Base-by-base conservation (phyloP, 2,329 filamentous ascomycete genomes). In the Arthrobotrys sinensis region DNA sequence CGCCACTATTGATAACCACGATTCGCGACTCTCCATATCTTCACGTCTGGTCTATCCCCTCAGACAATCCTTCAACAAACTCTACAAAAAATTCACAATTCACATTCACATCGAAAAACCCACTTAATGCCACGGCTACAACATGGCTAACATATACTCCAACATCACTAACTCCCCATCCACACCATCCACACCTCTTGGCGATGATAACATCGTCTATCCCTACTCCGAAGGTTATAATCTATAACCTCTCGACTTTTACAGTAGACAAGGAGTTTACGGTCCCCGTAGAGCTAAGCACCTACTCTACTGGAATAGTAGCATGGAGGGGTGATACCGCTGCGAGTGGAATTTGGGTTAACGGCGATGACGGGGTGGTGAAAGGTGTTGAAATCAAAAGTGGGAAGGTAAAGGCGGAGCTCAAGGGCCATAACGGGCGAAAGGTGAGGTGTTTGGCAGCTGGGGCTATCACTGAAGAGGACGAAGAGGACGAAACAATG, bases 71-170 rank as follows among this genome's bases (percentile, higher is more conserved):
- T 28, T 28, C 24, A 28, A 28, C 24, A 28, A 28, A 28, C 24
- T 28, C 24, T 28, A 28, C 24, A 2, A 28, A 28, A 2, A 28
- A 28, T 28, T 4, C 24, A 28, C 24, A 24, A 19, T 73, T 79
- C 63, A 64, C 43, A n/a, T 65, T 73, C 28, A 28, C 40, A 34
- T 69, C 63, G 1, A 79, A 75, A 46, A 36, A 19, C 40, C 32
- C 76, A 8, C 45, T 79, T 3, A 75, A 64, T 46, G 40, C 70
- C 12, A 70, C 43, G 81, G 89, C 88, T 2, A 90, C 88, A 81
- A 86, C 89, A n/a, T 91, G 90, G 90, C 84, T 90, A 12, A 86
- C 88, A 1, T 91, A 91, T 81, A 89, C 89, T 0, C 89, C 89
- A 0, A 87, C 88, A 5, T 87, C 87, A 52, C 84, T 91, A 19